Evolutionary conservation across 148 eudicot genomes (phyloP).

Genomic region (Vaccinium myrtillus): DNA sequence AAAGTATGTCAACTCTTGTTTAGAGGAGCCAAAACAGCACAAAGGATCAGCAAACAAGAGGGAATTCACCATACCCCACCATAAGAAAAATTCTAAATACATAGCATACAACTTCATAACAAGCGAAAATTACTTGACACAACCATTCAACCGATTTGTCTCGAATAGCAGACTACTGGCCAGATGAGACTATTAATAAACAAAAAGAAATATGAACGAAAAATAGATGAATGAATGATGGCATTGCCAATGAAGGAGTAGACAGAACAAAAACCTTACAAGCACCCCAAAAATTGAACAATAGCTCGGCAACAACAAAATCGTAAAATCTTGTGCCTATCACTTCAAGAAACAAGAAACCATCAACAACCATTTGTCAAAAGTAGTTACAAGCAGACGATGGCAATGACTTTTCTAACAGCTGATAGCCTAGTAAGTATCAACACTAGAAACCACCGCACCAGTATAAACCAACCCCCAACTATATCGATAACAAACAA

Average conservation of each 20-base stretch:
- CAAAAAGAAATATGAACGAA: neutral
- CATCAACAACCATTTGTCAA: neutral
- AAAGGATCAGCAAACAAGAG: neutral
- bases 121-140: neutral
- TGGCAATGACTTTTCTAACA: neutral
- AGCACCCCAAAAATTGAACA: neutral
- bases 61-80: neutral
- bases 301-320: neutral
- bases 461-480: neutral
- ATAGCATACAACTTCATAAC: neutral
- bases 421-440: neutral
- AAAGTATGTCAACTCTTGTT: neutral
- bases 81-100: neutral
- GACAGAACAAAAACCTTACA: neutral
- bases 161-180: neutral
- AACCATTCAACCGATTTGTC: neutral
- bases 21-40: neutral
- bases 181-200: neutral
- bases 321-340: neutral
- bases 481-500: neutral
- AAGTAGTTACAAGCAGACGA: neutral
- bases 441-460: neutral
- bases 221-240: neutral
- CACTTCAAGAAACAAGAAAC: constrained; percentile 1
- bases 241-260: neutral